Base-by-base conservation (phyloP, 179 eudicot genomes). In the Spergularia azorica region DNA sequence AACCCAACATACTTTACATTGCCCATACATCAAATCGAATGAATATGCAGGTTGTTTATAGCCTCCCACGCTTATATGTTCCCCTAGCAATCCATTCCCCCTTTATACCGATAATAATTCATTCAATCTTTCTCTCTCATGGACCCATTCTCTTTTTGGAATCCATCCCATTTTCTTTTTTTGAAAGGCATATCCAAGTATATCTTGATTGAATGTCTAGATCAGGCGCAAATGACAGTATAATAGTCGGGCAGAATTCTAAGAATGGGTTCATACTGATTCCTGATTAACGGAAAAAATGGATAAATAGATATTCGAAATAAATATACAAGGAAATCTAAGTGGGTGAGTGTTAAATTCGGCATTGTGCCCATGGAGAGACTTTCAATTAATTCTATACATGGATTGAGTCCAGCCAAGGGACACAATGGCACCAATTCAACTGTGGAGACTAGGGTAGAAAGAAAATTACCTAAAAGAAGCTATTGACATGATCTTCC, bases 1-100 rank as follows among this genome's bases (percentile, higher is more conserved):
- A 72, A 78, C 58, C 59, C 80, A 63, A 55, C 72, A 71, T 72
- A 32, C 70, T 71, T 70, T 63, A 43, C 65, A 41, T 64, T 60
- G 71, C 46, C 76, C 72, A 72, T 71, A 11, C 11, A 62, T 39
- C 8, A 43, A 43, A 43, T 71, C 41, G 63, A 63, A 56, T 50
- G 13, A 17, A 6, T 64, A 55, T 78, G 63, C 50, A 63, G 55
- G 38, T 62, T 62, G 70, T 77, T 63, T 43, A 71, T 63, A 71
- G 71, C 43, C 55, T 26, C 32, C 72, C 76, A 72, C 76, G 73
- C 79, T 67, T 76, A 58, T 50, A 15, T 67, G 79, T 76, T 76
- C 73, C 73, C 71, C 71, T 43, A 58, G 0, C 39, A 51, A 52
- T 51, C 72, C 71, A 43, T 26, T 26, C 32, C 32, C 32, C 32